These are phyloP conservation scores for Warburgia ugandensis DNA, from an alignment of 164 flowering plant genomes.

Conservation along the genomic window DNA sequence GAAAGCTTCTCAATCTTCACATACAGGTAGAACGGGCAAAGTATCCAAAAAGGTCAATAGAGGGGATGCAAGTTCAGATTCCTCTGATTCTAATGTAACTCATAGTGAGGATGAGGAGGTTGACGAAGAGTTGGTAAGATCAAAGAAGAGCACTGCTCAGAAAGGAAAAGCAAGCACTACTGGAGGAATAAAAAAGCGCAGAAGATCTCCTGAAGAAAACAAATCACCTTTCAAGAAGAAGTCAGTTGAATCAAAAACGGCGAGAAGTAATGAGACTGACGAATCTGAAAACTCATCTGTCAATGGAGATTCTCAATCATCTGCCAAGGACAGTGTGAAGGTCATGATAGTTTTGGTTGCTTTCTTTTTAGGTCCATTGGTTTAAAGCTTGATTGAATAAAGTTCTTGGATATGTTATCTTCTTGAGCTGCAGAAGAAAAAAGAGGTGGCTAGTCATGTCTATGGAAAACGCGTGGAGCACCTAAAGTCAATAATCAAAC, in stretches of 20 bases:
- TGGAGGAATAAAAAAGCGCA: conserved; percentile 44
- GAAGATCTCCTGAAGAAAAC: conserved; percentile 30
- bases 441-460: conserved; percentile 39
- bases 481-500: conserved; percentile 73
- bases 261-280: conserved; percentile 38
- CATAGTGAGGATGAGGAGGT: conserved; percentile 29
- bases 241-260: conserved; percentile 24
- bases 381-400: background rate
- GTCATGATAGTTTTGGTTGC: conserved; percentile 21
- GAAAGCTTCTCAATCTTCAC: conserved; percentile 13
- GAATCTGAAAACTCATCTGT: conserved; percentile 46
- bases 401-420: conserved; percentile 3
- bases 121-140: conserved; percentile 38
- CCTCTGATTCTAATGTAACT: conserved; percentile 21
- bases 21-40: conserved; percentile 10
- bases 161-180: conserved; percentile 32
- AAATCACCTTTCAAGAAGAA: conserved; percentile 32
- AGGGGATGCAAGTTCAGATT: conserved; percentile 28
- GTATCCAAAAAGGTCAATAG: conserved; percentile 21
- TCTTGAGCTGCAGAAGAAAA: conserved; percentile 47
- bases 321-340: conserved; percentile 55
- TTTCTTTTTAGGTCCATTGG: background rate
- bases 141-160: conserved; percentile 36
- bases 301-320: conserved; percentile 46
- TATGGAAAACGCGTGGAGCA: conserved; percentile 86